Evolutionary conservation across 2,329 filamentous ascomycete species (phyloP).

Genomic region (Exserohilum rostratum): DNA sequence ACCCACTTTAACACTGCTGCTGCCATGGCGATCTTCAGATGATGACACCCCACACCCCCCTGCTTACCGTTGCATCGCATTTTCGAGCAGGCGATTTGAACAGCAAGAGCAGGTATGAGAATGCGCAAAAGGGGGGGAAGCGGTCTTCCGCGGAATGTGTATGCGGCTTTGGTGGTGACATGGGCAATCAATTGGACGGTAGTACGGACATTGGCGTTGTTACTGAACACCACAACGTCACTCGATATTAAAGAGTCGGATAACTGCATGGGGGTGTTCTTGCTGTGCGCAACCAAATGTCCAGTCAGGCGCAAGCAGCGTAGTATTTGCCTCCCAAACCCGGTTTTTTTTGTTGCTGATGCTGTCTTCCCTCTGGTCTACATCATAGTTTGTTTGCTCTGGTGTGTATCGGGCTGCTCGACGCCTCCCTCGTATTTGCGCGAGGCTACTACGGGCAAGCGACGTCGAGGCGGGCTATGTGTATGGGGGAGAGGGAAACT

Average conservation of each 20-base stretch:
- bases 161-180: too few species aligned
- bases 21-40: too few species aligned
- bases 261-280: constrained; percentile 15
- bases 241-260: constrained; percentile 13
- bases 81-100: too few species aligned
- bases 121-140: too few species aligned
- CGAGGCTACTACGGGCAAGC: not conserved
- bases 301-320: not conserved
- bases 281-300: too few species aligned
- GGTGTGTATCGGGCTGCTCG: not conserved
- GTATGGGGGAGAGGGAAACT: too few species aligned
- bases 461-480: not conserved
- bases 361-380: not conserved
- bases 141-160: too few species aligned
- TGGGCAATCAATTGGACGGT: not conserved
- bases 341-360: constrained; percentile 14
- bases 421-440: constrained; percentile 7
- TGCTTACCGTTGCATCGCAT: not conserved
- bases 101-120: too few species aligned
- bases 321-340: constrained; percentile 9
- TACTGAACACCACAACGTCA: not conserved
- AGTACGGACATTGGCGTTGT: too few species aligned
- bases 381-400: not conserved
- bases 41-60: not conserved
- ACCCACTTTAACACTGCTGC: too few species aligned